phyloP scores from a whole-genome alignment of 768 basidiomycete genomes.

The Paxillus ammoniavirescens region DNA sequence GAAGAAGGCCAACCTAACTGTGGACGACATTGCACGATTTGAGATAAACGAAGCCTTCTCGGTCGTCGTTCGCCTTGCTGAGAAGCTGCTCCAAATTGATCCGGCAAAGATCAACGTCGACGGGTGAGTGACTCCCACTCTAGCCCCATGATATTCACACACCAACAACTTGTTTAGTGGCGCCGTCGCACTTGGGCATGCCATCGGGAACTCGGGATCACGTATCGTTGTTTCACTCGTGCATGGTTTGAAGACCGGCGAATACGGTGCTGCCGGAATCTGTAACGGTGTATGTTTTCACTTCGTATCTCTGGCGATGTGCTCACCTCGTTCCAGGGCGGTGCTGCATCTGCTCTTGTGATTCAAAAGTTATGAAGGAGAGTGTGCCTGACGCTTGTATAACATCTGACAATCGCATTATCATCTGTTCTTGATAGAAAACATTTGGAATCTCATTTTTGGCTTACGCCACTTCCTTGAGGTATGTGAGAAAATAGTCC shows the following conservation, averaged over 20 bases:
- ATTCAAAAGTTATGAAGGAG: conserved; percentile 75
- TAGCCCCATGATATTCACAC: conserved; percentile 3
- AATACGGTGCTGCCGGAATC: conserved; percentile 95
- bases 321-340: conserved; percentile 56
- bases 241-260: conserved; percentile 86
- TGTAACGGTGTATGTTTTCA: conserved; percentile 85
- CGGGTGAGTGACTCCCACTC: conserved; percentile 51
- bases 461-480: conserved; percentile 4
- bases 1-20: conserved; percentile 77
- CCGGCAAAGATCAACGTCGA: conserved; percentile 87
- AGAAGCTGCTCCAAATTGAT: conserved; percentile 83
- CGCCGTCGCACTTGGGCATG: conserved; percentile 94
- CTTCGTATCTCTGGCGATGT: conserved; percentile 3
- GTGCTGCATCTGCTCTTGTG: conserved; percentile 88
- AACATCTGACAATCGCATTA: conserved; percentile 16
- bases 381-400: conserved; percentile 13
- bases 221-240: conserved; percentile 92
- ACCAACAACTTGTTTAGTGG: conserved; percentile 54
- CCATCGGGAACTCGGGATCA: conserved; percentile 94
- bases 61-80: conserved; percentile 85
- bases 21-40: conserved; percentile 85
- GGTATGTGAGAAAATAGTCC: conserved; percentile 14
- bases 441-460: background rate
- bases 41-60: conserved; percentile 99
- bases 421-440: conserved; percentile 9